phyloP scores from a whole-genome alignment of 2,329 filamentous ascomycete species.

The Herpotrichia juniperi region DNA sequence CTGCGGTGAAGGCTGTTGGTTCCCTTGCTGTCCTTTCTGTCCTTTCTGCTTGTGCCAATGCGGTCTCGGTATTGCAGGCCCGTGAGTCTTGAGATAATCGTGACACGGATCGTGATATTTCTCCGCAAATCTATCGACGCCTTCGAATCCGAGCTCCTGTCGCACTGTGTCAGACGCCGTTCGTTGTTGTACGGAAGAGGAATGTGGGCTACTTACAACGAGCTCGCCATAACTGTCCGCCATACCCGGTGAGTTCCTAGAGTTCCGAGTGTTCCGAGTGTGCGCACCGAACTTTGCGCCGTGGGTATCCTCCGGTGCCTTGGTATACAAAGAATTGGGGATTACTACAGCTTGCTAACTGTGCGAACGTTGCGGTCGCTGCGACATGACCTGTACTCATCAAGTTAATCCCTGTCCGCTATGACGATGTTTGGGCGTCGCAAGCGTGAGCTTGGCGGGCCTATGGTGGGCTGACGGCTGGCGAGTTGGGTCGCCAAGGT shows the following conservation, averaged over 20 bases:
- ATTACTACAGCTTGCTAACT: background rate
- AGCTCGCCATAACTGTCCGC: slow-evolving; percentile 30
- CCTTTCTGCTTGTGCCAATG: slow-evolving; percentile 3
- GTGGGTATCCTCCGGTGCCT: background rate
- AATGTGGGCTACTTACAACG: slow-evolving; percentile 24
- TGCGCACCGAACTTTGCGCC: background rate
- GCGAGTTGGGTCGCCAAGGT: background rate
- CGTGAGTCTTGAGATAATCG: background rate
- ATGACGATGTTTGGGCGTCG: background rate
- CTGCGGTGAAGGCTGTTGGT: background rate
- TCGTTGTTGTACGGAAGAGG: background rate
- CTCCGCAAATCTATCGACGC: slow-evolving; percentile 34
- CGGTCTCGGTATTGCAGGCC: background rate
- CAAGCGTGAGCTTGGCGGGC: background rate
- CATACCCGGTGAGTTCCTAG: slow-evolving; percentile 16
- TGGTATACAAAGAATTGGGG: background rate
- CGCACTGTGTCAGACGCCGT: background rate
- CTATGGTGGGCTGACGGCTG: background rate
- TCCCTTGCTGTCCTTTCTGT: background rate
- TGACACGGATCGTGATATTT: slow-evolving; percentile 35
- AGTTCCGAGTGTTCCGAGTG: background rate
- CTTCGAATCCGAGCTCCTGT: slow-evolving; percentile 45
- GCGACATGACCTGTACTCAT: background rate
- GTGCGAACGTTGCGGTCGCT: too few relatives aligned
- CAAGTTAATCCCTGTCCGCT: background rate